These are phyloP conservation scores for Hanseniaspora mollemarum DNA, from an alignment of 805 yeast genomes.

Conservation along the genomic window DNA sequence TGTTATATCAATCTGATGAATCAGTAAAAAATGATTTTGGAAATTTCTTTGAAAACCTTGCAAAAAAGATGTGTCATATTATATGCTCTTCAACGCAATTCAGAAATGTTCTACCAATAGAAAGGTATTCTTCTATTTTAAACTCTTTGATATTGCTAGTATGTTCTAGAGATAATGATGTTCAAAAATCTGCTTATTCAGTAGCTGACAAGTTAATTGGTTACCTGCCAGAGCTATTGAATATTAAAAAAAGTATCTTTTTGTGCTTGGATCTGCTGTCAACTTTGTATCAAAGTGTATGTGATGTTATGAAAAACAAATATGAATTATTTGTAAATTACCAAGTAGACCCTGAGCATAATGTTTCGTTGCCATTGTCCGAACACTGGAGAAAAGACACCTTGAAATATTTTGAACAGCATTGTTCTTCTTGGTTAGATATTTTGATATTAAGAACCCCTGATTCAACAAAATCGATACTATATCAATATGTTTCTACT, in stretches of 20 bases:
- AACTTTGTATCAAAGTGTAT: conserved; percentile 62
- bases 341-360: conserved; percentile 30
- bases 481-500: conserved; percentile 60
- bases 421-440: conserved; percentile 58
- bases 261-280: conserved; percentile 72
- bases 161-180: conserved; percentile 19
- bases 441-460: conserved; percentile 46
- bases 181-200: conserved; percentile 24
- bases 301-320: conserved; percentile 72
- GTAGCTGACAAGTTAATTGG: conserved; percentile 25
- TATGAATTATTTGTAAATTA: conserved; percentile 76
- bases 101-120: conserved; percentile 1
- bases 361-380: conserved; percentile 41
- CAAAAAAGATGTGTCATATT: conserved; percentile 44
- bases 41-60: conserved; percentile 53
- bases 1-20: conserved; percentile 78
- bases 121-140: conserved; percentile 5
- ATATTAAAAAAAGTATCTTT: conserved; percentile 28
- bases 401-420: conserved; percentile 44
- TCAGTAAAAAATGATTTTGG: conserved; percentile 60
- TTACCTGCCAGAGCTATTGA: conserved; percentile 9
- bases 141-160: conserved; percentile 35
- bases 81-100: conserved; percentile 4
- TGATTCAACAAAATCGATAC: conserved; percentile 63
- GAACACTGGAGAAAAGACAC: conserved; percentile 75